These are phyloP conservation scores for Yamadazyma conglobata DNA, from an alignment of 1,139 yeast genomes.

Conservation along the genomic window DNA sequence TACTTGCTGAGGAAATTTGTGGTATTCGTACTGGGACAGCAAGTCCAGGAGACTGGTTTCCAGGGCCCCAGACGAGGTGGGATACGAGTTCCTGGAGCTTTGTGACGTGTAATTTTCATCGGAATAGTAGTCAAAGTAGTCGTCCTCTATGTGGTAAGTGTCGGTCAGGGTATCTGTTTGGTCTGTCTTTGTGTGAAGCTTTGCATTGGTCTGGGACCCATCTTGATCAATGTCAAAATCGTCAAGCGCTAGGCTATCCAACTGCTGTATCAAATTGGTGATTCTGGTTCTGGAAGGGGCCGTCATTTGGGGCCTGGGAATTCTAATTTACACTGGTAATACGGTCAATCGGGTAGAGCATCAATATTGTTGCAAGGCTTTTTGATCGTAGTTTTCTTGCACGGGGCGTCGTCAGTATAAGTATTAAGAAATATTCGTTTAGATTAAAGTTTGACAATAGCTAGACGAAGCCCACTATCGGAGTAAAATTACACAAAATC, in stretches of 20 bases:
- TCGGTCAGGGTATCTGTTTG: neutral
- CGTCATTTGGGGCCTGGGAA: too few species aligned
- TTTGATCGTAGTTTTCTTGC: too few species aligned
- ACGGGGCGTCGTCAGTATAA: too few species aligned
- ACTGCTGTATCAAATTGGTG: slow-evolving; percentile 1
- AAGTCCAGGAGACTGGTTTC: slow-evolving; percentile 4
- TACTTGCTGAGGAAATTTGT: neutral
- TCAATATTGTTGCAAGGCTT: too few species aligned
- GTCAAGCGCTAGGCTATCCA: slow-evolving; percentile 2
- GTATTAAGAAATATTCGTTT: too few species aligned
- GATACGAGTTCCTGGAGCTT: slow-evolving; percentile 1
- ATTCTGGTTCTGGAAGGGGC: neutral
- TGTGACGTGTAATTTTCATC: slow-evolving; percentile 1
- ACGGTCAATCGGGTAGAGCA: too few species aligned
- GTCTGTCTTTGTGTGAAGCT: neutral
- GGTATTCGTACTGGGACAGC: slow-evolving; percentile 3
- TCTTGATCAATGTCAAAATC: neutral
- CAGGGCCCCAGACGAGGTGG: slow-evolving; percentile 1
- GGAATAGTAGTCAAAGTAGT: slow-evolving; percentile 4
- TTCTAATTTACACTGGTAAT: too few species aligned
- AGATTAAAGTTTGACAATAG: too few species aligned
- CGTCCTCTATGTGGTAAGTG: slow-evolving; percentile 1
- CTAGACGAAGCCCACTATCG: too few species aligned
- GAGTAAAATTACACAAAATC: too few species aligned
- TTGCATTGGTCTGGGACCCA: neutral